Evolutionary conservation across 805 yeast species (phyloP), one percentile per base, ranked within the genome.

Genomic region (Nakazawaea laoshanensis): DNA sequence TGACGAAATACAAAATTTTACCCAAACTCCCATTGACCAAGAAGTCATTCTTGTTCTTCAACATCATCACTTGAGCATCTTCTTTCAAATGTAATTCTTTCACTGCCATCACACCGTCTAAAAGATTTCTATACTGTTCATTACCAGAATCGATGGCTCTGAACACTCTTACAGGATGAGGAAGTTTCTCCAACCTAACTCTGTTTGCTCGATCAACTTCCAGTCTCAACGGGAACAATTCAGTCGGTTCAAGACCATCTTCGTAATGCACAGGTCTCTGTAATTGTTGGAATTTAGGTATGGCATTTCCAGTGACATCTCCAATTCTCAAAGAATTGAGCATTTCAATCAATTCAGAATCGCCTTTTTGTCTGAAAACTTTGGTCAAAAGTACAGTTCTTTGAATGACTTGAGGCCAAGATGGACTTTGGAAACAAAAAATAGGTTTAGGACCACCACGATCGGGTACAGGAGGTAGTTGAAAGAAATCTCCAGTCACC

Each of bases 21-120:
- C 99, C 99, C 24, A 89, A 61, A 0, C 96, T 74, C 3, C 99
- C 98, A 57, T 92, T 92, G 25, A 92, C 97, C 24, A 92, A 60
- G 3, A 64, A 57, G 7, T 74, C 80, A 42, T 84, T 88, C 19
- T 70, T 65, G 51, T 92, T 92, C 46, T 83, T 85, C 43, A 92
- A 58, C 67, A 85, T 76, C 96, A 92, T 88, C 2, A 92, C 96
- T 54, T 92, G 98, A 0, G 96, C 94, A 23, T 85, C 86, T 35
- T 73, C 77, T 52, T 88, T 89, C 42, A 92, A 58, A 3, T 61
- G 65, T 11, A 92, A 48, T 5, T 45, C 49, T 37, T 68, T 65
- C 18, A 79, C 82, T 28, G 92, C 94, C 81, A 88, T 77, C 24
- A 85, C 61, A 29, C 69, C 66, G 14, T 79, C 77, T 31, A 78